Evolutionary conservation across 352 stramenopile species (phyloP).

Genomic region (Pythium scleroteichum): DNA sequence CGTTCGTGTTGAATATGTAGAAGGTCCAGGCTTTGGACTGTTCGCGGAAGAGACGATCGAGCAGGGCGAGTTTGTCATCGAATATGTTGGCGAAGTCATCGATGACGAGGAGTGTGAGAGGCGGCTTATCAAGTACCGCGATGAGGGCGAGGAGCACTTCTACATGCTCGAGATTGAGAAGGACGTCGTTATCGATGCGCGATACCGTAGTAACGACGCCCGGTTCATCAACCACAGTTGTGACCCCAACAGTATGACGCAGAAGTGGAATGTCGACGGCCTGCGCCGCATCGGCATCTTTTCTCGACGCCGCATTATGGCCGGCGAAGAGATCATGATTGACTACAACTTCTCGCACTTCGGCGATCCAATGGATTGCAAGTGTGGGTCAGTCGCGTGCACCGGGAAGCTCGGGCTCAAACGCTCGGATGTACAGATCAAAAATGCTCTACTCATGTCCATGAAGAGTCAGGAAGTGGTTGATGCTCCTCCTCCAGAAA

Average conservation of each 20-base stretch:
- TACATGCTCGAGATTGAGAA: conserved; percentile 90
- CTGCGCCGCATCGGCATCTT: conserved; percentile 82
- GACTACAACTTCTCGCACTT: conserved; percentile 89
- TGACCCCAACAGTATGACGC: conserved; percentile 92
- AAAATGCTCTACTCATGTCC: conserved; percentile 12
- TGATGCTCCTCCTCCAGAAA: conserved; percentile 41
- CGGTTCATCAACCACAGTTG: conserved; percentile 97
- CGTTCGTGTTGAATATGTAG: conserved; percentile 63
- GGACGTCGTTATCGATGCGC: conserved; percentile 83
- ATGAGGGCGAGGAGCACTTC: conserved; percentile 70
- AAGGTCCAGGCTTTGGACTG: conserved; percentile 90
- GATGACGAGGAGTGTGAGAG: conserved; percentile 81
- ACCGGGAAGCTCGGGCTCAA: conserved; percentile 78
- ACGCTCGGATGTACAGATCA: conserved; percentile 42
- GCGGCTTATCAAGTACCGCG: conserved; percentile 50
- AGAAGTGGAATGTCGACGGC: conserved; percentile 91
- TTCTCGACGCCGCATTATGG: conserved; percentile 53
- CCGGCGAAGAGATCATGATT: conserved; percentile 78
- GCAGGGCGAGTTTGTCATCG: conserved; percentile 89
- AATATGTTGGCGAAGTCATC: conserved; percentile 95
- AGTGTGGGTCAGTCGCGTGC: conserved; percentile 71
- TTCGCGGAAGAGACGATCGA: conserved; percentile 76
- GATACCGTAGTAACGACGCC: conserved; percentile 90
- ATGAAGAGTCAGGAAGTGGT: conserved; percentile 28
- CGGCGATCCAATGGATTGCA: conserved; percentile 71